These are phyloP conservation scores for Acorus gramineus DNA, from an alignment of 106 monocot genomes.

Conservation along the genomic window DNA sequence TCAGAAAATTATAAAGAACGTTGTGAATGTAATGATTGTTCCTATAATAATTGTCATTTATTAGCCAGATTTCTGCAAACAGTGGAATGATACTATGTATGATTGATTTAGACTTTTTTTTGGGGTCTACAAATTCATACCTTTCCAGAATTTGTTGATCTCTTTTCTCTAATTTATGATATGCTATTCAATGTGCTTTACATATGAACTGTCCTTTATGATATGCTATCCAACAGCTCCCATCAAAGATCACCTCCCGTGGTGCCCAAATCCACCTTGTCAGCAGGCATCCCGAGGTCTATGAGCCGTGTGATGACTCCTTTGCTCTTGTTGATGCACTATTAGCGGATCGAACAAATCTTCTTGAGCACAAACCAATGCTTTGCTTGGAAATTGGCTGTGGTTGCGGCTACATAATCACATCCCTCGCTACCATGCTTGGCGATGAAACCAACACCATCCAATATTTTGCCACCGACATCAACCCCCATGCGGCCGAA, in stretches of 20 bases:
- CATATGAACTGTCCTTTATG: too few species aligned
- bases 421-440: constrained; percentile 88
- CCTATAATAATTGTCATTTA: too few species aligned
- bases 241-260: constrained; percentile 18
- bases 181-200: too few species aligned
- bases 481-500: constrained; percentile 64
- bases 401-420: constrained; percentile 86
- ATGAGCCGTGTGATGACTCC: constrained; percentile 95
- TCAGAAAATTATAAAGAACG: too few species aligned
- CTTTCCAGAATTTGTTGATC: too few species aligned
- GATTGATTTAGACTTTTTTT: too few species aligned
- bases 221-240: too few species aligned
- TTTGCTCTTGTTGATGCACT: constrained; percentile 91
- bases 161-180: too few species aligned
- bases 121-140: too few species aligned
- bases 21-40: too few species aligned
- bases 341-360: constrained; percentile 54
- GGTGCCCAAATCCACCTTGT: constrained; percentile 71
- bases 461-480: constrained; percentile 81
- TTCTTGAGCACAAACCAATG: constrained; percentile 48
- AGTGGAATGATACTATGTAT: too few species aligned
- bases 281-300: constrained; percentile 67
- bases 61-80: too few species aligned
- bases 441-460: constrained; percentile 15
- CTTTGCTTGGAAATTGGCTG: constrained; percentile 80